phyloP scores from a whole-genome alignment of 495 filamentous ascomycete genomes.

The Glonium stellatum region DNA sequence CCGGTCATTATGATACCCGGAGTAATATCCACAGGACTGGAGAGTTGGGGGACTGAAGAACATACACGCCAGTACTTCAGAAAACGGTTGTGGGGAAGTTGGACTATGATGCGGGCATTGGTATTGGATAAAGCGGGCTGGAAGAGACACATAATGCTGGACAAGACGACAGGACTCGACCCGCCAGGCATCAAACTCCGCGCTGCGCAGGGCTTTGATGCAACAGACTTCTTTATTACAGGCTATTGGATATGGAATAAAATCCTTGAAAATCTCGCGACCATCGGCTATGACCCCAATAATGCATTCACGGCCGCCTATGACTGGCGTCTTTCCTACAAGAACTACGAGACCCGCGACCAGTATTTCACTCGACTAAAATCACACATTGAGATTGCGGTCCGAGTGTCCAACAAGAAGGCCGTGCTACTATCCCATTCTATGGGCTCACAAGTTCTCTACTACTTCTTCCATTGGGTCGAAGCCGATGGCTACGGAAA shows the following conservation, averaged over 20 bases:
- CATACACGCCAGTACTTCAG: slow-evolving; percentile 82
- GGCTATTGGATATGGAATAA: slow-evolving; percentile 99
- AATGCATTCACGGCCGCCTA: slow-evolving; percentile 95
- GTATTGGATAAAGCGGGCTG: slow-evolving; percentile 87
- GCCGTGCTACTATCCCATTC: slow-evolving; percentile 85
- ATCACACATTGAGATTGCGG: slow-evolving; percentile 77
- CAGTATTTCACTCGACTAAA: slow-evolving; percentile 89
- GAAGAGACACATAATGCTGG: slow-evolving; percentile 96
- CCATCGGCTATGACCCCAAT: slow-evolving; percentile 91
- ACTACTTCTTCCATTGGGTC: slow-evolving; percentile 98
- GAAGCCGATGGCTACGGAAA: slow-evolving; percentile 70
- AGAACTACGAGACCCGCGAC: slow-evolving; percentile 80
- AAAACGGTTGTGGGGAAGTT: slow-evolving; percentile 90
- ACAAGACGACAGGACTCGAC: slow-evolving; percentile 84
- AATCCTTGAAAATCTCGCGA: slow-evolving; percentile 91
- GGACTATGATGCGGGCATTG: slow-evolving; percentile 95
- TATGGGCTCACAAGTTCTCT: slow-evolving; percentile 92
- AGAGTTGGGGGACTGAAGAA: slow-evolving; percentile 88
- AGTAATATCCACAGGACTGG: slow-evolving; percentile 92
- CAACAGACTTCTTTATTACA: slow-evolving; percentile 90
- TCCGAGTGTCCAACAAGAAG: slow-evolving; percentile 63
- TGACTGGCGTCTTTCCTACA: slow-evolving; percentile 93
- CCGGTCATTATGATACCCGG: slow-evolving; percentile 96
- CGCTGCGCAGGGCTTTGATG: slow-evolving; percentile 94
- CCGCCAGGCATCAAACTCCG: slow-evolving; percentile 88